Evolutionary conservation across 495 filamentous ascomycete species (phyloP).

Genomic region (Rusavskia elegans): DNA sequence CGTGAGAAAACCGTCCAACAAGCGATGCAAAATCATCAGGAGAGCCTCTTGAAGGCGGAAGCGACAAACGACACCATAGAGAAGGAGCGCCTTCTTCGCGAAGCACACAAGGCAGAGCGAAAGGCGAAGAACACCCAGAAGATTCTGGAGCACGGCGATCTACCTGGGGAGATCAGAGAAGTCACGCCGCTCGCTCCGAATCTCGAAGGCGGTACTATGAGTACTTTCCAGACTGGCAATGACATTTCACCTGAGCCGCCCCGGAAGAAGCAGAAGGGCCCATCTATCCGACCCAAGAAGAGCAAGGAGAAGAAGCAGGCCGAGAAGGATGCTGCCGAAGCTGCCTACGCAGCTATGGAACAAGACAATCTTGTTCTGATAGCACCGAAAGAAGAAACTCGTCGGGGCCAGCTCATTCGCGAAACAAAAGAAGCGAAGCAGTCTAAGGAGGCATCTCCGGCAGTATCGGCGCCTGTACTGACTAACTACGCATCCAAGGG

Average conservation of each 20-base stretch:
- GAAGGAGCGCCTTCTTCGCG: slow-evolving; percentile 55
- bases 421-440: slow-evolving; percentile 44
- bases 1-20: slow-evolving; percentile 85
- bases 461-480: slow-evolving; percentile 15
- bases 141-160: slow-evolving; percentile 68
- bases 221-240: slow-evolving; percentile 58
- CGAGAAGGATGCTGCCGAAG: slow-evolving; percentile 83
- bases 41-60: slow-evolving; percentile 61
- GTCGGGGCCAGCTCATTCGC: slow-evolving; percentile 23
- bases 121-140: slow-evolving; percentile 74
- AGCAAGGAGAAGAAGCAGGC: slow-evolving; percentile 95
- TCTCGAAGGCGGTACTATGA: slow-evolving; percentile 76
- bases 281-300: slow-evolving; percentile 53
- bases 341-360: slow-evolving; percentile 71
- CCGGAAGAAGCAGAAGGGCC: slow-evolving; percentile 47
- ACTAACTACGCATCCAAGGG: slow-evolving; percentile 68
- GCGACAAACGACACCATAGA: slow-evolving; percentile 64
- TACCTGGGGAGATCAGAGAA: slow-evolving; percentile 63
- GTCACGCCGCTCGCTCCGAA: slow-evolving; percentile 62
- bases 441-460: slow-evolving; percentile 47
- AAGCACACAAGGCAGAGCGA: slow-evolving; percentile 71
- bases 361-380: slow-evolving; percentile 57
- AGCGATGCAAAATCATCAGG: slow-evolving; percentile 70
- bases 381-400: slow-evolving; percentile 49
- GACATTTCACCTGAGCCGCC: slow-evolving; percentile 43